Conservation (phyloP, 306 rosid genomes). For the Carpinus viminea region DNA sequence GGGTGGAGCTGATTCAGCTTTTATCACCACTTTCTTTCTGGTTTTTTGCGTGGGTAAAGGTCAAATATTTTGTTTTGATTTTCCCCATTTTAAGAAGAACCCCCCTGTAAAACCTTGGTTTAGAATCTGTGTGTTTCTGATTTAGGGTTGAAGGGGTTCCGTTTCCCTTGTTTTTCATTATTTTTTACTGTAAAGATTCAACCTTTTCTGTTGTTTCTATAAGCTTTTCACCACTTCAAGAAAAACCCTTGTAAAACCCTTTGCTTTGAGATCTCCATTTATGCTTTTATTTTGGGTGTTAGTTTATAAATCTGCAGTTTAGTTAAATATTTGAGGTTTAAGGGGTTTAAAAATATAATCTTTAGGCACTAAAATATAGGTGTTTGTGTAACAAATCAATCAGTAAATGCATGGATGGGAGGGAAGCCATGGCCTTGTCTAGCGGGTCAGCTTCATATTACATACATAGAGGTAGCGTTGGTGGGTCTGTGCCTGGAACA, state of each 20-base stretch:
- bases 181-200: constrained; percentile 24
- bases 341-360: constrained; percentile 23
- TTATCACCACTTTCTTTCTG: constrained; percentile 17
- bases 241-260: constrained; percentile 29
- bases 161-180: constrained; percentile 24
- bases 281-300: constrained; percentile 1
- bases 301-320: constrained; percentile 11
- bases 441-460: constrained; percentile 84
- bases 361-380: constrained; percentile 20
- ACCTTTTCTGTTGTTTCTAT: constrained; percentile 12
- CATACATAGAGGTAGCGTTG: constrained; percentile 75
- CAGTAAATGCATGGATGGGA: constrained; percentile 97
- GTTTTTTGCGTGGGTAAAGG: constrained; percentile 22
- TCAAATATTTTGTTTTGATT: constrained; percentile 20
- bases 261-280: constrained; percentile 13
- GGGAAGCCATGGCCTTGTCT: constrained; percentile 91
- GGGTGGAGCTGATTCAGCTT: constrained; percentile 29
- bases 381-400: constrained; percentile 30
- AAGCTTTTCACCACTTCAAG: constrained; percentile 9
- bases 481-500: constrained; percentile 57
- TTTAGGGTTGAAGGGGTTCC: constrained; percentile 21
- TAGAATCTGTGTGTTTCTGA: constrained; percentile 10
- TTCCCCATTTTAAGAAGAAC: constrained; percentile 35
- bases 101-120: constrained; percentile 33
- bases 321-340: constrained; percentile 21